phyloP scores from a whole-genome alignment of 257 asterid species.

The Coffea canephora region DNA sequence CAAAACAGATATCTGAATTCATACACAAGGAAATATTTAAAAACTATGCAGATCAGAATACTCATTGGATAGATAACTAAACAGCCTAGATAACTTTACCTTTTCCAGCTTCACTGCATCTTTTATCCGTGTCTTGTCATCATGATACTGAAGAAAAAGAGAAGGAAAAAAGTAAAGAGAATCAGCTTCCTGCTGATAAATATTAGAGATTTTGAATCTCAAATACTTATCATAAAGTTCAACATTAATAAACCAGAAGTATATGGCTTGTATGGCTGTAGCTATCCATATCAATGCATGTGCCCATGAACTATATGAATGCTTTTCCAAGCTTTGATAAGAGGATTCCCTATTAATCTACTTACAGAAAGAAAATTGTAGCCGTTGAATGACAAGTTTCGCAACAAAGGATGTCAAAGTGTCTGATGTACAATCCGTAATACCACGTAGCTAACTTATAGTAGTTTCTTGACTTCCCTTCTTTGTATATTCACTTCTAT shows the following conservation, averaged over 20 bases:
- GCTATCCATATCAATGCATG: background rate
- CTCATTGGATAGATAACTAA: conserved; percentile 3
- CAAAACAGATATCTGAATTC: conserved; percentile 50
- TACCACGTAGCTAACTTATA: background rate
- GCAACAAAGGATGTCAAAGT: background rate
- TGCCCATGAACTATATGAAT: background rate
- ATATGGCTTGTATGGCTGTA: background rate
- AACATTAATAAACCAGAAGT: background rate
- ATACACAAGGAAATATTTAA: conserved; percentile 1
- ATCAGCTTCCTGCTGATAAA: background rate
- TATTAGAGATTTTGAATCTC: background rate
- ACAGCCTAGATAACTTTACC: conserved; percentile 35
- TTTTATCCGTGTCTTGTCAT: conserved; percentile 69
- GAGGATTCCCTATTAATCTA: too few relatives aligned
- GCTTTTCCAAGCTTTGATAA: background rate
- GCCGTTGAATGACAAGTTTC: background rate
- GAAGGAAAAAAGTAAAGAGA: background rate
- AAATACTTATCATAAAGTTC: background rate
- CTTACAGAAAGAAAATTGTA: background rate
- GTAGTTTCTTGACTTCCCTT: too few relatives aligned
- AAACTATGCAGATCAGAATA: background rate
- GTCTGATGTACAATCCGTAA: background rate
- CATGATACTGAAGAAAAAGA: conserved; percentile 64
- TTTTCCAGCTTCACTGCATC: conserved; percentile 73
- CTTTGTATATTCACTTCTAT: too few relatives aligned